phyloP scores from a whole-genome alignment of 1,139 yeast genomes.

The Yamadazyma atmosphaerica region DNA sequence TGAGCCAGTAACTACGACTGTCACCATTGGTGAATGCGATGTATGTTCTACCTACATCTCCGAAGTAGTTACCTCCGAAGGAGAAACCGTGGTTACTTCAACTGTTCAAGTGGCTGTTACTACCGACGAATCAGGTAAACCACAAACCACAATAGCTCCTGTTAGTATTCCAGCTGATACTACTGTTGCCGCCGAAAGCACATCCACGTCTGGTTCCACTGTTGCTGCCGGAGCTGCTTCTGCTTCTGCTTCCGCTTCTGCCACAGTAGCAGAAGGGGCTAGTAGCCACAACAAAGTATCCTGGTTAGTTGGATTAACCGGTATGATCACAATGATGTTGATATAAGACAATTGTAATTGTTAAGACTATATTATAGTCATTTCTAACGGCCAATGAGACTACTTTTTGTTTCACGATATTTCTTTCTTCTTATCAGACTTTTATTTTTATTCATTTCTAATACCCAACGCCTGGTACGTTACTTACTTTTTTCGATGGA shows the following conservation, averaged over 20 bases:
- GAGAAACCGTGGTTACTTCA: background rate
- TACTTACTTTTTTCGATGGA: too few relatives aligned
- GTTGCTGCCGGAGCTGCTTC: background rate
- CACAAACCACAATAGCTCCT: constrained; percentile 1
- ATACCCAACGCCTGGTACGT: too few relatives aligned
- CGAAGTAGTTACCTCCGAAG: background rate
- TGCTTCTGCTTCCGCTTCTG: constrained; percentile 5
- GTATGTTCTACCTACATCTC: background rate
- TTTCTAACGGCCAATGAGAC: too few relatives aligned
- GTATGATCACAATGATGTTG: constrained; percentile 4
- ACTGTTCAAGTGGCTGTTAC: constrained; percentile 2
- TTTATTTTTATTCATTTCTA: too few relatives aligned
- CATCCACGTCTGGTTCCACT: constrained; percentile 1
- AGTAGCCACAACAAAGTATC: constrained; percentile 3
- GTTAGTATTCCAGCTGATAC: constrained; percentile 1
- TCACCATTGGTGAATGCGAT: constrained; percentile 1
- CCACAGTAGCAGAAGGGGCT: constrained; percentile 5
- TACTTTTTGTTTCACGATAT: too few relatives aligned
- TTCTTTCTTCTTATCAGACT: too few relatives aligned
- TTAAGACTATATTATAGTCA: background rate
- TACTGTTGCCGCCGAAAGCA: background rate
- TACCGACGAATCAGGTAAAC: constrained; percentile 4
- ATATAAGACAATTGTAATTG: constrained; percentile 1
- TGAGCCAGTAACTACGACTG: background rate
- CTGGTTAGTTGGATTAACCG: constrained; percentile 5